phyloP scores from a whole-genome alignment of 805 yeast species.

The Blastobotrys muscicola region DNA sequence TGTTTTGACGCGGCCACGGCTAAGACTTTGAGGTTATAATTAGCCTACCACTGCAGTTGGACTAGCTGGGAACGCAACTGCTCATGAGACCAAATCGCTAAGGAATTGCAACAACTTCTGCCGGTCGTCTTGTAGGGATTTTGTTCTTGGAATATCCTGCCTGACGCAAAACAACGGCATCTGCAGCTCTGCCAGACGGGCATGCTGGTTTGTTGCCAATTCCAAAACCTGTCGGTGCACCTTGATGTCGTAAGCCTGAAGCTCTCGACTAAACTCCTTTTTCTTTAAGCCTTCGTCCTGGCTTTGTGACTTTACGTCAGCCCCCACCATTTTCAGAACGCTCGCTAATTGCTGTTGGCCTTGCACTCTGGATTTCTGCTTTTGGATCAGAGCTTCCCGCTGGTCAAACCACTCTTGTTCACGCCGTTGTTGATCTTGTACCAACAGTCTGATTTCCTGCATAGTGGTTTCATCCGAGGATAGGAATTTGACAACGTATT shows the following conservation, averaged over 20 bases:
- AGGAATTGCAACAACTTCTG: slow-evolving; percentile 13
- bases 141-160: slow-evolving; percentile 1
- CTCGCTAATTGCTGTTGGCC: slow-evolving; percentile 7
- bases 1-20: too few relatives aligned
- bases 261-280: slow-evolving; percentile 2
- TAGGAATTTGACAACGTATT: slow-evolving; percentile 13
- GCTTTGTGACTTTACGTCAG: not conserved
- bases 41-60: too few relatives aligned
- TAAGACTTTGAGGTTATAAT: too few relatives aligned
- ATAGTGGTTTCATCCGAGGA: slow-evolving; percentile 8
- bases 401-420: slow-evolving; percentile 13
- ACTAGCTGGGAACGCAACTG: too few relatives aligned
- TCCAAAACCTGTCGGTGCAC: slow-evolving; percentile 9
- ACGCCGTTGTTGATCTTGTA: slow-evolving; percentile 12
- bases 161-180: slow-evolving; percentile 15
- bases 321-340: slow-evolving; percentile 10
- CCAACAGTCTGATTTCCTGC: slow-evolving; percentile 8
- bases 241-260: slow-evolving; percentile 9
- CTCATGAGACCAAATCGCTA: slow-evolving; percentile 6
- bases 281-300: not conserved
- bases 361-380: slow-evolving; percentile 5
- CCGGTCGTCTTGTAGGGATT: slow-evolving; percentile 8
- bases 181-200: slow-evolving; percentile 7
- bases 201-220: slow-evolving; percentile 2
- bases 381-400: slow-evolving; percentile 6